Evolutionary conservation across 2,329 filamentous ascomycete genomes (phyloP).

Genomic region (Gyromitra esculenta): DNA sequence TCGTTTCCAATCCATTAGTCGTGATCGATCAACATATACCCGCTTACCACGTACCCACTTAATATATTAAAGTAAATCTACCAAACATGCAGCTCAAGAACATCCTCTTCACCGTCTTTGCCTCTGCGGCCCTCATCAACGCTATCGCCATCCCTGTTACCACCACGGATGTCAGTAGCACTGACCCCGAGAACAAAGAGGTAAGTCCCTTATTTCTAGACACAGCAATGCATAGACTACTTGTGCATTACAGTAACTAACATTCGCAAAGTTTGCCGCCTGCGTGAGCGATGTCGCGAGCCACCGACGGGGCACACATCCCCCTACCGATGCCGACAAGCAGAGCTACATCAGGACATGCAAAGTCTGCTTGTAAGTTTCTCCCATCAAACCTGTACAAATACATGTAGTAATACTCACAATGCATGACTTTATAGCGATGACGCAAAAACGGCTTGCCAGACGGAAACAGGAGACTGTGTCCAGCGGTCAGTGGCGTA

Average conservation of each 20-base stretch:
- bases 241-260: neutral
- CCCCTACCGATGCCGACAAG: neutral
- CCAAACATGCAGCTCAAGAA: conserved; percentile 34
- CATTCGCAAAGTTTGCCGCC: neutral
- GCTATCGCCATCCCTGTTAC: neutral
- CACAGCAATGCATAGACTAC: no score
- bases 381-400: neutral
- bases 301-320: neutral
- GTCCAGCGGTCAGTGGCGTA: neutral
- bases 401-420: neutral
- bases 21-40: neutral
- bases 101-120: conserved; percentile 19
- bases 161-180: neutral
- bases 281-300: neutral
- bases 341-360: neutral
- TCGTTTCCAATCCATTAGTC: neutral
- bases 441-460: neutral
- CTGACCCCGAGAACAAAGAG: no score
- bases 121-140: conserved; percentile 8
- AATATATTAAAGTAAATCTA: neutral
- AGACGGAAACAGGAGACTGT: no score
- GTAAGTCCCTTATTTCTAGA: no score
- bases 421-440: neutral
- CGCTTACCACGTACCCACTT: neutral
- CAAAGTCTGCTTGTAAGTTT: neutral